Evolutionary conservation across 2,329 filamentous ascomycete species (phyloP).

Genomic region (Cercospora berteroae): DNA sequence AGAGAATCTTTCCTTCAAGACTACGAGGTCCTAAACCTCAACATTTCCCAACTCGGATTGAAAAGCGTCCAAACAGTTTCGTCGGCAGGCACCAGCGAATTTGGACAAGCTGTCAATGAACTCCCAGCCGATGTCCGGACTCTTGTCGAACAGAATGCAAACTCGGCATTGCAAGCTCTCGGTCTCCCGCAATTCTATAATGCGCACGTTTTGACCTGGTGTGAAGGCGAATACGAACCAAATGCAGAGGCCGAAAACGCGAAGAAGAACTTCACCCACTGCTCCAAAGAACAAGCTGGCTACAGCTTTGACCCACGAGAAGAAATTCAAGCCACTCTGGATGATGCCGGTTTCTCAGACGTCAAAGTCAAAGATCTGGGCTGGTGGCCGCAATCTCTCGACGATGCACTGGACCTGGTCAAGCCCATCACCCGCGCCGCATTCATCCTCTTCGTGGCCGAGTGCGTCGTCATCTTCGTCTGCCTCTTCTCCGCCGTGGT

Average conservation of each 20-base stretch:
- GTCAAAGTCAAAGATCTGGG: slow-evolving; percentile 52
- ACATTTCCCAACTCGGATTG: slow-evolving; percentile 54
- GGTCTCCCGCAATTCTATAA: slow-evolving; percentile 62
- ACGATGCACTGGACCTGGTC: slow-evolving; percentile 53
- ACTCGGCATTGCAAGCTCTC: slow-evolving; percentile 46
- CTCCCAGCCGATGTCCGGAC: slow-evolving; percentile 18
- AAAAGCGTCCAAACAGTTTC: slow-evolving; percentile 31
- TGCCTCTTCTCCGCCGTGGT: slow-evolving; percentile 49
- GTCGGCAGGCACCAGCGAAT: slow-evolving; percentile 27
- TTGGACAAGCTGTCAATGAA: slow-evolving; percentile 37
- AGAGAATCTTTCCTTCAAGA: slow-evolving; percentile 56
- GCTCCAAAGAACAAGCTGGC: slow-evolving; percentile 54
- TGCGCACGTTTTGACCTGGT: slow-evolving; percentile 60
- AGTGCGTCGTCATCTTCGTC: slow-evolving; percentile 50
- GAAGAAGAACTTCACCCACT: slow-evolving; percentile 53
- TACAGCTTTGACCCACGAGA: slow-evolving; percentile 58
- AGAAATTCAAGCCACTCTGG: slow-evolving; percentile 51
- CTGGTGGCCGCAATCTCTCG: slow-evolving; percentile 57
- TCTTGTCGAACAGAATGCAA: slow-evolving; percentile 2
- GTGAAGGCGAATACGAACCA: slow-evolving; percentile 51
- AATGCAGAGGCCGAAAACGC: slow-evolving; percentile 38
- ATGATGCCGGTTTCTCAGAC: slow-evolving; percentile 37
- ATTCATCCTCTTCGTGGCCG: slow-evolving; percentile 59
- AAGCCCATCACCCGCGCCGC: slow-evolving; percentile 51
- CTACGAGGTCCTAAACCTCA: slow-evolving; percentile 57